phyloP scores from a whole-genome alignment of 1,284 basidiomycete species.

The Abortiporus biennis region DNA sequence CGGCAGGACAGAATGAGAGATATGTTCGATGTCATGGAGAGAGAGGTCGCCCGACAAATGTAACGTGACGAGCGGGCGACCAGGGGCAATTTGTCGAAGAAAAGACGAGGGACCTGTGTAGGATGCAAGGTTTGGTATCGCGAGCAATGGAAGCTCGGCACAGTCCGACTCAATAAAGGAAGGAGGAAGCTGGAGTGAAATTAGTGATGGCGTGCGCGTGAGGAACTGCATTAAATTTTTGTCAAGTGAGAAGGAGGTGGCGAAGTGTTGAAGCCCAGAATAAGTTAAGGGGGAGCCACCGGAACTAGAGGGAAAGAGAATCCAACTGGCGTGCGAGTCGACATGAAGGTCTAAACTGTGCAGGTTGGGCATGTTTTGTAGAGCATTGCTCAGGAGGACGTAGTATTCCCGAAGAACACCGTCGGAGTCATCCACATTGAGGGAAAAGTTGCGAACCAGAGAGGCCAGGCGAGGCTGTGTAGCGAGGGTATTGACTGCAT shows the following conservation, averaged over 20 bases:
- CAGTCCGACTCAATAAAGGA: conserved; percentile 10
- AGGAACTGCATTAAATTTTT: conserved; percentile 51
- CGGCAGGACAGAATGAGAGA: conserved; percentile 35
- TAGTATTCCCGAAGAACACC: conserved; percentile 42
- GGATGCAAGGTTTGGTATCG: conserved; percentile 45
- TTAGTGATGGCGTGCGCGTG: conserved; percentile 39
- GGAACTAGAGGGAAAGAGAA: conserved; percentile 32
- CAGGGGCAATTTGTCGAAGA: conserved; percentile 49
- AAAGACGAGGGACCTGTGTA: conserved; percentile 55
- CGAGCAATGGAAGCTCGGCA: conserved; percentile 24
- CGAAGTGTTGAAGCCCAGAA: conserved; percentile 45
- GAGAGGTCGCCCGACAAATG: conserved; percentile 54
- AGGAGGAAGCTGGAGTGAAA: conserved; percentile 37
- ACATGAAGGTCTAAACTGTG: conserved; percentile 51
- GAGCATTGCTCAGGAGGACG: conserved; percentile 39
- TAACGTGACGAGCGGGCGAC: conserved; percentile 56
- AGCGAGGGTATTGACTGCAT: conserved; percentile 49
- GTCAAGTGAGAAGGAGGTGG: conserved; percentile 55
- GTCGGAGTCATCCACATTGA: conserved; percentile 38
- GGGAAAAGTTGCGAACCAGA: conserved; percentile 52
- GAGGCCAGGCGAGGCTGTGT: conserved; percentile 43
- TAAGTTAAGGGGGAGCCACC: conserved; percentile 22
- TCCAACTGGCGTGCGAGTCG: conserved; percentile 43
- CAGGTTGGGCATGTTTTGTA: conserved; percentile 53
- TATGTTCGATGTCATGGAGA: conserved; percentile 41